Percentiles rank a stretch among this genome's conserved stretches.
These are phyloP conservation scores for Teratosphaeria pseudoeucalypti DNA, from an alignment of 2,329 filamentous ascomycete genomes.

Conservation along the genomic window DNA sequence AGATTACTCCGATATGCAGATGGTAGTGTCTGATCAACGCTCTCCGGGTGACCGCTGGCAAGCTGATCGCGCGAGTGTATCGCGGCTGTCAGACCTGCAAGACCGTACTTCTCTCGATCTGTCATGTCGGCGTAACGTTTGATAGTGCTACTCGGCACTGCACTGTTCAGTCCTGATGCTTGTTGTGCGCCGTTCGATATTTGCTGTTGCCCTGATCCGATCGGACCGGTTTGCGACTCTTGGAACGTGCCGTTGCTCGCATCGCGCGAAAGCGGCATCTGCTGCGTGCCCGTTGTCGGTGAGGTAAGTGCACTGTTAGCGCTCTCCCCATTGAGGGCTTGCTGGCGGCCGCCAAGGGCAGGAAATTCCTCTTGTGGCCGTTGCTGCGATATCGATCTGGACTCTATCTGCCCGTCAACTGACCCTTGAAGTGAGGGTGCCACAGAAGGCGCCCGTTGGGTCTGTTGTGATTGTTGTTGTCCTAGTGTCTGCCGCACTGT, in stretches of 20 bases:
- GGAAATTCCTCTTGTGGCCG: conserved; percentile 48
- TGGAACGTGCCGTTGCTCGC: conserved; percentile 8
- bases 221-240: conserved; percentile 15
- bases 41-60: conserved; percentile 12
- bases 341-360: conserved; percentile 40
- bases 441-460: conserved; percentile 35
- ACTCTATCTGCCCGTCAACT: conserved; percentile 37
- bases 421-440: conserved; percentile 35
- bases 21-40: conserved; percentile 22
- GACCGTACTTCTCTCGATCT: conserved; percentile 49
- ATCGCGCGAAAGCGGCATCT: conserved; percentile 17
- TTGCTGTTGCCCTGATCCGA: conserved; percentile 9
- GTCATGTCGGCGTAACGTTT: conserved; percentile 47
- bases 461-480: conserved; percentile 26
- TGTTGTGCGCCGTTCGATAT: not conserved
- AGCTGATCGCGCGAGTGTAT: conserved; percentile 22
- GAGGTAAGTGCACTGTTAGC: conserved; percentile 15
- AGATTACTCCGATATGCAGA: conserved; percentile 27
- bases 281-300: conserved; percentile 15
- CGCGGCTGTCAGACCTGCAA: conserved; percentile 48
- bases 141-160: not conserved
- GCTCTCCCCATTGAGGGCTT: conserved; percentile 36
- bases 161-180: not conserved
- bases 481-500: conserved; percentile 39
- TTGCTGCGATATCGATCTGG: conserved; percentile 15